Conservation (phyloP, 176 grass and related monocot genomes). For the Oryza glumipatula region DNA sequence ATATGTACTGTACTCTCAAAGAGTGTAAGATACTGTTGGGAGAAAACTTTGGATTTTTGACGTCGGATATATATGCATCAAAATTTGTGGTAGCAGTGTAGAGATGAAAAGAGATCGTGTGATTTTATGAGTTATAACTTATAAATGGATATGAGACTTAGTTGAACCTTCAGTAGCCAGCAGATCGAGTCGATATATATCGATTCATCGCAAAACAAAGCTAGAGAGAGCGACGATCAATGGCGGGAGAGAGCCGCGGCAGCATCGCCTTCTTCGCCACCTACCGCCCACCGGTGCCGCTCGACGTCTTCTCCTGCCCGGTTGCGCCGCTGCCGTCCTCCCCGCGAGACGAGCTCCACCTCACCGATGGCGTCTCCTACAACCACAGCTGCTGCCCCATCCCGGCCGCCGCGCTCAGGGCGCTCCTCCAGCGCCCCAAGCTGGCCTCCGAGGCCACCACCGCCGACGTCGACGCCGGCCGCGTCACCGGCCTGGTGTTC, state of each 20-base stretch:
- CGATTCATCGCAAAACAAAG: too few species aligned
- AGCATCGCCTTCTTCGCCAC: constrained; percentile 55
- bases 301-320: constrained; percentile 49
- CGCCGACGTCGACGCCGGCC: constrained; percentile 24
- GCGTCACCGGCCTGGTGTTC: constrained; percentile 44
- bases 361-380: constrained; percentile 49
- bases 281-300: constrained; percentile 50
- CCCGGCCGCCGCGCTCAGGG: background rate
- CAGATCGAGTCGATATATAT: too few species aligned
- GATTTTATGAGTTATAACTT: too few species aligned
- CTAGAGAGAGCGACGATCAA: background rate
- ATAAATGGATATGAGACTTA: too few species aligned
- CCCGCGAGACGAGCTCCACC: background rate
- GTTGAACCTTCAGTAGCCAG: too few species aligned
- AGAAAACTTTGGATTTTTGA: too few species aligned
- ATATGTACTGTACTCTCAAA: too few species aligned
- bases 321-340: background rate
- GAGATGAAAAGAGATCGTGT: too few species aligned
- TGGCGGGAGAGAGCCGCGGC: constrained; percentile 43
- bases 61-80: too few species aligned
- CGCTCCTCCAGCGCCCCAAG: constrained; percentile 25
- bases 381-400: constrained; percentile 43
- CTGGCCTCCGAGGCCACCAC: constrained; percentile 25
- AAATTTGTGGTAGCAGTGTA: too few species aligned
- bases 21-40: too few species aligned